Evolutionary conservation across 495 filamentous ascomycete genomes (phyloP).

Genomic region (Talaromyces borbonicus): DNA sequence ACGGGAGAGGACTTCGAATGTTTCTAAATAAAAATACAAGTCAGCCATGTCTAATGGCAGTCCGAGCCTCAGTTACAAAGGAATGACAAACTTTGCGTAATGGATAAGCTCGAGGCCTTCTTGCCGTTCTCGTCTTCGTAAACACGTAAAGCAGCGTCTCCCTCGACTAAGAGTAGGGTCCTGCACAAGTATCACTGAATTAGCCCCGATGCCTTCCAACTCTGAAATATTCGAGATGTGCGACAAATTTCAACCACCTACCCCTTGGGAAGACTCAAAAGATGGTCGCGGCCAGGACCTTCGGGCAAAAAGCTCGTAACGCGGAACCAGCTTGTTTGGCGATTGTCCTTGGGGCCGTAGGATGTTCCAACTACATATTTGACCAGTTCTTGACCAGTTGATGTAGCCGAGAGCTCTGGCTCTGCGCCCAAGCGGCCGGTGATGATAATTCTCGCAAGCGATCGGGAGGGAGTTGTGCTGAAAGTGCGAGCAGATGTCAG

Average conservation of each 20-base stretch:
- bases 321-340: constrained; percentile 67
- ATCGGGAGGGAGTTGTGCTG: constrained; percentile 37
- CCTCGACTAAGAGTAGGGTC: constrained; percentile 63
- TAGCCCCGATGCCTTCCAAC: too few relatives aligned
- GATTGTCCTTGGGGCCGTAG: constrained; percentile 48
- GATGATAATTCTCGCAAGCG: constrained; percentile 54
- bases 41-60: too few relatives aligned
- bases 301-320: constrained; percentile 56
- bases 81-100: constrained; percentile 52
- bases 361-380: constrained; percentile 55
- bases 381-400: constrained; percentile 56
- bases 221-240: too few relatives aligned
- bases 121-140: constrained; percentile 59
- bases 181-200: constrained; percentile 34
- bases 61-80: background rate
- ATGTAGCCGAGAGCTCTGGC: constrained; percentile 59
- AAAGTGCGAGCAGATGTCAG: constrained; percentile 45
- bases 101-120: constrained; percentile 42
- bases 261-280: constrained; percentile 67
- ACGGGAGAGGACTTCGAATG: constrained; percentile 51
- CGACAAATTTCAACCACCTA: too few relatives aligned
- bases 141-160: constrained; percentile 50
- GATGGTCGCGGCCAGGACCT: constrained; percentile 49
- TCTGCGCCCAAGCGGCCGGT: constrained; percentile 62
- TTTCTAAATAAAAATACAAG: constrained; percentile 28